Base-by-base conservation (phyloP, 176 grass and related monocot genomes). In the Areca catechu region DNA sequence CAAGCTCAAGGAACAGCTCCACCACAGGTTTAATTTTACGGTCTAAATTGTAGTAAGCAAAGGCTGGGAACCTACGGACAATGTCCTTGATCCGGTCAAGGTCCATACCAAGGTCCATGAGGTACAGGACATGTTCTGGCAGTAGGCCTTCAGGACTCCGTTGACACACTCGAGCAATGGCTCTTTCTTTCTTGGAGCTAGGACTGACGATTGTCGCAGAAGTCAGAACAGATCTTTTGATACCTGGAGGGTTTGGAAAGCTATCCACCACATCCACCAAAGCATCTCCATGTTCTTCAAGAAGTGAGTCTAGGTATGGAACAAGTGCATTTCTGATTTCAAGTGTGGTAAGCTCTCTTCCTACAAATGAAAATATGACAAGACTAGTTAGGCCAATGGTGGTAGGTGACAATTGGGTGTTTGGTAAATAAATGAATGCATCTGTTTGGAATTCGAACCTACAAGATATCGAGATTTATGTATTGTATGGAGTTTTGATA, bases 311-410 rank as follows among this genome's bases (percentile, higher is more conserved):
- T 17, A 72, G 50, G 27, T 54, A 48, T 24, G 70, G 58, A 47
- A 47, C 18, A 5, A 72, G 48, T 48, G 70, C 58, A 62, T 49
- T 20, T 55, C 58, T 72, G 64, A 97, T 97, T 74, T 97, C 86
- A 47, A 83, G 92, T 59, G 92, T 91, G 61, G 86, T 90, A 27
- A 97, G 86, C 66, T 97, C 92, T 59, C 86, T 82, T 62, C 91
- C 91, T 96, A 67, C 48, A 80, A 76, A 65, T 66, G 53, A 56
- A 20, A 55, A 16, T 10, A 66, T 18, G 22, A 52, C 27, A 18
- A 27, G 16, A 28, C 30, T 55, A 55, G 17, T 67, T 20, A 54
- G 24, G 23, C 30, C 19, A 43, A 43, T 7, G 5, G 28, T 5
- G 10, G 34, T 43, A 43, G 34, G 34, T 43, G 34, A 43, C 34